These are phyloP conservation scores for Sporothrix sp. DNA, from an alignment of 2,329 filamentous ascomycete species.

Conservation along the genomic window DNA sequence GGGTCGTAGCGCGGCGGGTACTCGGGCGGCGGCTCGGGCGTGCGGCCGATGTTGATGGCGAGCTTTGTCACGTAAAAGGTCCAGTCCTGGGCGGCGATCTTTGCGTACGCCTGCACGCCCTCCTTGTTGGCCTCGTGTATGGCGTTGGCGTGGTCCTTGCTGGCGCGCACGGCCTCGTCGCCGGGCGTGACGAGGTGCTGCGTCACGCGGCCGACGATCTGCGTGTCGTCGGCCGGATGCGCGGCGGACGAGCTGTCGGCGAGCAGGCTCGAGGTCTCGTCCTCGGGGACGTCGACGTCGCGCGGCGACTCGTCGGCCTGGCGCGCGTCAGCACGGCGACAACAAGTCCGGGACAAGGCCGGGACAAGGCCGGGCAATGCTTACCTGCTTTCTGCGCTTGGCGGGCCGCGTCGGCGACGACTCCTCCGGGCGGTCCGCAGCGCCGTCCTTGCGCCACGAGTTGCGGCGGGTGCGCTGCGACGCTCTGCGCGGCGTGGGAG, in stretches of 20 bases:
- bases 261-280: conserved; percentile 34
- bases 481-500: conserved; percentile 24
- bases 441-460: conserved; percentile 23
- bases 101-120: conserved; percentile 66
- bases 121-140: conserved; percentile 53
- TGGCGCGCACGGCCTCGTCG: conserved; percentile 44
- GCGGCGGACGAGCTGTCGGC: conserved; percentile 32
- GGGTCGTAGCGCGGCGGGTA: conserved; percentile 31
- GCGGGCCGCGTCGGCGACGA: conserved; percentile 53
- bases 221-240: conserved; percentile 41
- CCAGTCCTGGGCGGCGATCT: conserved; percentile 74
- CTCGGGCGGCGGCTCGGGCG: conserved; percentile 39
- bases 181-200: conserved; percentile 38
- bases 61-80: conserved; percentile 73
- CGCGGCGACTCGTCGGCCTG: conserved; percentile 34
- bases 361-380: neutral
- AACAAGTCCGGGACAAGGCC: neutral
- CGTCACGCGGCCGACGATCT: conserved; percentile 46
- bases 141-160: conserved; percentile 52
- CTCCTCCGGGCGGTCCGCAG: conserved; percentile 28
- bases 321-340: neutral
- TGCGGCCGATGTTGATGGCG: conserved; percentile 66
- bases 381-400: conserved; percentile 55
- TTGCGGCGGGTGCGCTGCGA: conserved; percentile 25
- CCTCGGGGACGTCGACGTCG: conserved; percentile 37